Evolutionary conservation across 768 basidiomycete genomes (phyloP).

Genomic region (Galerina sulciceps): DNA sequence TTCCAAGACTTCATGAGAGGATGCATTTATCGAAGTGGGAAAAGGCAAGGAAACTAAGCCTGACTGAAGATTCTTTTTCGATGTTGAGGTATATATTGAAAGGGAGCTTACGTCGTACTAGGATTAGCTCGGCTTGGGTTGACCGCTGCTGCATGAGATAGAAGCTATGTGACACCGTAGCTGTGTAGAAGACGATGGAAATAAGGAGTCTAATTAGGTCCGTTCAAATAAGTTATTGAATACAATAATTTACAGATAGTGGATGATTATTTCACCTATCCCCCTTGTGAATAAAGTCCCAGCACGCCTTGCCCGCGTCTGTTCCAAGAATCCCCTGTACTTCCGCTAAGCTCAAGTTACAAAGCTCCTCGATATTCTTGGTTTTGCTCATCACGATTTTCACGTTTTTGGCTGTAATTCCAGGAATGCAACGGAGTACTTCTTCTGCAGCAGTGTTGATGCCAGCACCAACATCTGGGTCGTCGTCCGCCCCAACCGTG

Average conservation of each 20-base stretch:
- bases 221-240: neutral
- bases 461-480: conserved; percentile 65
- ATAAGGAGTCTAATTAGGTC: neutral
- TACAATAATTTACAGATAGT: neutral
- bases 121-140: too few species aligned
- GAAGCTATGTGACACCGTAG: neutral
- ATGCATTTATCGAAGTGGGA: too few species aligned
- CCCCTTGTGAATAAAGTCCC: conserved; percentile 81
- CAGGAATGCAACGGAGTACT: conserved; percentile 80
- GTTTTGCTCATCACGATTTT: conserved; percentile 85
- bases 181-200: neutral
- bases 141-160: too few species aligned
- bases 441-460: conserved; percentile 83
- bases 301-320: conserved; percentile 81
- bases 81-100: too few species aligned
- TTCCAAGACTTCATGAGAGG: too few species aligned
- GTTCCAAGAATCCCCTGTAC: conserved; percentile 79
- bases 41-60: too few species aligned
- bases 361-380: conserved; percentile 76
- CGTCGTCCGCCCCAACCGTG: conserved; percentile 80
- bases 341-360: conserved; percentile 58
- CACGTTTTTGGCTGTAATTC: conserved; percentile 83
- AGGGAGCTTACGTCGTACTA: too few species aligned
- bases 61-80: too few species aligned
- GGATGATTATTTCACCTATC: conserved; percentile 33